Evolutionary conservation across 495 filamentous ascomycete genomes (phyloP).

Genomic region (Hyaloscypha bicolor): DNA sequence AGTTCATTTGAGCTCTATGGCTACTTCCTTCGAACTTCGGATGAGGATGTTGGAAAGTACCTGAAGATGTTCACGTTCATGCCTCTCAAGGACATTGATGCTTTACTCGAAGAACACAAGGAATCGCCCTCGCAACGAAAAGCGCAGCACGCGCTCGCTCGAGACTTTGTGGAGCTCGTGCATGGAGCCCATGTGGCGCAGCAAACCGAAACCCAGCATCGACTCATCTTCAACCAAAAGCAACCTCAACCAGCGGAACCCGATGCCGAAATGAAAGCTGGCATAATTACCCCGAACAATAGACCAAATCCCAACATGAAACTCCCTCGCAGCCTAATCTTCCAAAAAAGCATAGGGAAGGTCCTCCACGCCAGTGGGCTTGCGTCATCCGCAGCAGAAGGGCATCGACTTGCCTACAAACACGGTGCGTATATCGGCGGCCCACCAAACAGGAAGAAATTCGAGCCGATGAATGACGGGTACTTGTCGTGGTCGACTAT

Average conservation of each 20-base stretch:
- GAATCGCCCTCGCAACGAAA: constrained; percentile 65
- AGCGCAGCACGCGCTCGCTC: constrained; percentile 81
- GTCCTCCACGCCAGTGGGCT: constrained; percentile 71
- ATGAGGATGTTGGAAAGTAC: constrained; percentile 75
- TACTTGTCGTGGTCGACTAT: constrained; percentile 63
- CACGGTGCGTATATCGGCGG: constrained; percentile 69
- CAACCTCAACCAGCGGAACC: neutral
- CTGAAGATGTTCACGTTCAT: constrained; percentile 93
- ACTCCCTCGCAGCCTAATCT: constrained; percentile 68
- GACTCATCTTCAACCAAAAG: constrained; percentile 49
- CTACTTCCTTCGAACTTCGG: constrained; percentile 83
- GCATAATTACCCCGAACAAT: constrained; percentile 30
- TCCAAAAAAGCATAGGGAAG: constrained; percentile 60
- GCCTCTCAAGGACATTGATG: constrained; percentile 62
- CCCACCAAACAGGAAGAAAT: constrained; percentile 48
- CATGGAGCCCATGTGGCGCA: constrained; percentile 67
- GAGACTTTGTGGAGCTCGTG: constrained; percentile 75
- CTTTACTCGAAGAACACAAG: constrained; percentile 66
- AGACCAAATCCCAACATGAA: constrained; percentile 51
- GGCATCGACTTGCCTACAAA: constrained; percentile 60
- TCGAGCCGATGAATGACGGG: constrained; percentile 54
- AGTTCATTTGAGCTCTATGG: constrained; percentile 81
- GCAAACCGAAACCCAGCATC: constrained; percentile 59
- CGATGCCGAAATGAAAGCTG: constrained; percentile 13
- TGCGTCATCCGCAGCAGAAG: constrained; percentile 63